A percentile compares a stretch with the other conserved stretches of the same genome.
Evolutionary conservation across 2,329 filamentous ascomycete genomes (phyloP).

Genomic region (Fusarium decemcellulare): DNA sequence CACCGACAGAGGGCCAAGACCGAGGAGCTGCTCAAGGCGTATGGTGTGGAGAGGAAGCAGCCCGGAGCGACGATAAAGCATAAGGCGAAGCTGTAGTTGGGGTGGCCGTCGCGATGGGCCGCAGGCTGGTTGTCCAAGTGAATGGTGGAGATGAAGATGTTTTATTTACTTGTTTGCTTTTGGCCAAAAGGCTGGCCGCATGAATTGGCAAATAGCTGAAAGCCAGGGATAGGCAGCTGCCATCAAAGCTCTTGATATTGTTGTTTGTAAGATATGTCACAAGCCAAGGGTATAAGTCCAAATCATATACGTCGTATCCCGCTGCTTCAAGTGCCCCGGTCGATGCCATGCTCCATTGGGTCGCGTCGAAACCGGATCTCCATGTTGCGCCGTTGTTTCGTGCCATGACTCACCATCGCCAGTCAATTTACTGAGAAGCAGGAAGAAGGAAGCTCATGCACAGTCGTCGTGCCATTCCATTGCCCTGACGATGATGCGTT

Average conservation of each 20-base stretch:
- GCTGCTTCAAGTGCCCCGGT: slow-evolving; percentile 8
- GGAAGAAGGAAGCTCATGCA: not conserved
- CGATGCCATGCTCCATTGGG: slow-evolving; percentile 11
- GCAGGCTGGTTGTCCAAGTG: slow-evolving; percentile 29
- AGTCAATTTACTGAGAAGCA: not conserved
- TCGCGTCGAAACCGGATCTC: not conserved
- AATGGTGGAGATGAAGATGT: slow-evolving; percentile 20
- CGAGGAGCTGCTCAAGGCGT: slow-evolving; percentile 75
- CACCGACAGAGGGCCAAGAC: slow-evolving; percentile 75
- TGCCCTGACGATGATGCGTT: slow-evolving; percentile 44
- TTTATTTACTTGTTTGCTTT: slow-evolving; percentile 5
- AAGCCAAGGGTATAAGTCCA: not conserved
- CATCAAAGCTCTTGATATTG: slow-evolving; percentile 3
- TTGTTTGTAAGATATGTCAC: slow-evolving; percentile 9
- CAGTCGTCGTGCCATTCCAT: slow-evolving; percentile 37
- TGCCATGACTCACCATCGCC: slow-evolving; percentile 17
- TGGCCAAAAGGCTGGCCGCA: slow-evolving; percentile 1
- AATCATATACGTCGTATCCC: not conserved
- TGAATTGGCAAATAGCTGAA: not conserved
- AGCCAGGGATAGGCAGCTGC: not conserved
- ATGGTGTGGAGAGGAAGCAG: slow-evolving; percentile 62
- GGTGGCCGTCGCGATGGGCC: slow-evolving; percentile 6
- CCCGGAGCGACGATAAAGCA: slow-evolving; percentile 67
- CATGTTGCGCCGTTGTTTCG: not conserved
- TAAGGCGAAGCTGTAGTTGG: slow-evolving; percentile 59